These are phyloP conservation scores for Fusarium begoniae DNA, from an alignment of 2,329 filamentous ascomycete species.

Conservation along the genomic window DNA sequence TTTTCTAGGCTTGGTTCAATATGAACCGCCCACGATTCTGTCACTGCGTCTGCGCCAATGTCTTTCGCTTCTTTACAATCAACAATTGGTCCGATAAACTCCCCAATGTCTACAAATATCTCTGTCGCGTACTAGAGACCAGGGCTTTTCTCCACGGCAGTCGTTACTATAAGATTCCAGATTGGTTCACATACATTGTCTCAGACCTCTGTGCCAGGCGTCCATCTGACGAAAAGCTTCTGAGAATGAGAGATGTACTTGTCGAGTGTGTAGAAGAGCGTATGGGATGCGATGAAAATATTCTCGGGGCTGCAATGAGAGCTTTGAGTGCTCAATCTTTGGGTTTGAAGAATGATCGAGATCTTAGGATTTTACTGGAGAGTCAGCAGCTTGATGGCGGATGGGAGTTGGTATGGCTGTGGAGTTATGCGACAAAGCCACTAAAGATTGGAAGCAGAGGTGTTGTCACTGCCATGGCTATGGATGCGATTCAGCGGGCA, in stretches of 20 bases:
- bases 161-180: too few species aligned
- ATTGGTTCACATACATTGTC: too few species aligned
- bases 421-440: background rate
- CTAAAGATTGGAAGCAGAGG: background rate
- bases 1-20: too few species aligned
- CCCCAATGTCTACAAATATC: too few species aligned
- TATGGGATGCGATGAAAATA: background rate
- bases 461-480: slow-evolving; percentile 6
- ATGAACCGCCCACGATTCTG: too few species aligned
- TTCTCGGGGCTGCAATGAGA: background rate
- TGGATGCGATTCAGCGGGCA: background rate
- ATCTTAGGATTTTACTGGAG: background rate
- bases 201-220: too few species aligned
- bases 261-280: background rate
- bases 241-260: background rate
- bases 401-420: background rate
- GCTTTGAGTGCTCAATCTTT: background rate
- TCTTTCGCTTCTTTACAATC: too few species aligned
- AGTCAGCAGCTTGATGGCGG: background rate
- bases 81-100: too few species aligned
- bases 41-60: too few species aligned
- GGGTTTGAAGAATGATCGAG: background rate
- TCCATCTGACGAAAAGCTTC: too few species aligned
- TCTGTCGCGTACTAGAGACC: too few species aligned
- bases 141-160: too few species aligned